Base-by-base conservation (phyloP, 2,329 filamentous ascomycete genomes). In the Pyrenochaeta sp. region DNA sequence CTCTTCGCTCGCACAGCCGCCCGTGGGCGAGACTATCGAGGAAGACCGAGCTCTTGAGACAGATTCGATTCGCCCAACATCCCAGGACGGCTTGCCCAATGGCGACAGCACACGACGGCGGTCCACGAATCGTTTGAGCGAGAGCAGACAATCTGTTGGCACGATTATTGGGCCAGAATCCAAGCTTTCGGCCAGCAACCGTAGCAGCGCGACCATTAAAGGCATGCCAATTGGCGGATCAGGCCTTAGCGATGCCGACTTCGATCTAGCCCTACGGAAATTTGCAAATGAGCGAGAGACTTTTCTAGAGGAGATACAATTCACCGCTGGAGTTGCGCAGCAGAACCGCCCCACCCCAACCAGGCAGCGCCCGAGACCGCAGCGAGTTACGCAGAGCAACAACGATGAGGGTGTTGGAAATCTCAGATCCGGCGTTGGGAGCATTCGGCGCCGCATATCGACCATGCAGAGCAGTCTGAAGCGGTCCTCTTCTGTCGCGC, bases 221-320 rank as follows among this genome's bases (percentile, higher is more conserved):
- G 79, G 74, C 44, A 49, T 78, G 18, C 75, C 75, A 50, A 44
- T 73, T 50, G 78, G 75, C 49, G 75, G 70, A 17, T 73, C 75
- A 4, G 77, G 74, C 12, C 75, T 86, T 27, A 85, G 78, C 52
- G 92, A 96, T 71, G 92, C 91, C 69, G 95, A 98, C 75, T 99
- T 99, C 69, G 95, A 98, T 73, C 88, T 90, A 70, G 94, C 95
- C 21, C 82, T 99, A 63, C 81, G 92, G 68, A 98, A 97, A 78
- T 99, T 99, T 75, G 92, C 95, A 40, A 90, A 89, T n/a, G 94
- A 98, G 79, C 85, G 95, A 61, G 95, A 99, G 68, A 90, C 89
- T 55, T 99, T 99, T 68, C 81, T 98, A 46, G 91, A 96, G 60
- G 95, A 99, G 74, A 84, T 98, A 48, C 92, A 89, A 63, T 92